A percentile compares a stretch with the other conserved stretches of the same genome.
phyloP scores from a whole-genome alignment of 768 basidiomycete genomes.

The Omphalotus guepiniiformis region DNA sequence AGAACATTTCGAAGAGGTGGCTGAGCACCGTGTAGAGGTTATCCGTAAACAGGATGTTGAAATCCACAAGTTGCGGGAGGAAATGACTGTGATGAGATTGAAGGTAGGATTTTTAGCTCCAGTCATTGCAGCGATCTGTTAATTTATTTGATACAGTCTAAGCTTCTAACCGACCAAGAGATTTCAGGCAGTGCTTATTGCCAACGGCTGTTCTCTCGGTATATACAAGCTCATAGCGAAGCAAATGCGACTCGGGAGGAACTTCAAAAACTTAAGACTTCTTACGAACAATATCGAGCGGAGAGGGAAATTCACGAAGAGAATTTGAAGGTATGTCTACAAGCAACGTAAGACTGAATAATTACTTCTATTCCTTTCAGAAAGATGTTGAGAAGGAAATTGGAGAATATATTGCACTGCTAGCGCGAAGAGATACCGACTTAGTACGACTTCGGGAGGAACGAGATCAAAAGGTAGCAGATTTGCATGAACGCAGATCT shows the following conservation, averaged over 20 bases:
- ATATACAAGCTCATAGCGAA: not conserved
- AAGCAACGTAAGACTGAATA: slow-evolving; percentile 8
- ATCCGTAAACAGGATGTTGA: slow-evolving; percentile 32
- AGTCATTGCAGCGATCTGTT: not conserved
- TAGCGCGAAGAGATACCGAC: slow-evolving; percentile 64
- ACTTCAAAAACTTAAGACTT: slow-evolving; percentile 27
- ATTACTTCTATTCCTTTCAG: slow-evolving; percentile 21
- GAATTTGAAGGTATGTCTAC: slow-evolving; percentile 12
- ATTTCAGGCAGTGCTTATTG: slow-evolving; percentile 1
- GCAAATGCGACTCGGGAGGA: slow-evolving; percentile 29
- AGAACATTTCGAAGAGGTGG: slow-evolving; percentile 35
- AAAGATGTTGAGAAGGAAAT: slow-evolving; percentile 39
- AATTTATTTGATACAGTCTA: not conserved
- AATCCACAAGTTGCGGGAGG: slow-evolving; percentile 44
- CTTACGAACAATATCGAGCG: not conserved
- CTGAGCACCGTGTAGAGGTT: slow-evolving; percentile 26
- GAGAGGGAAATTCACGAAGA: slow-evolving; percentile 3
- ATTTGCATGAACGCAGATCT: slow-evolving; percentile 64
- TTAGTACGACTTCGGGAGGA: slow-evolving; percentile 65
- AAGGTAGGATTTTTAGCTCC: not conserved
- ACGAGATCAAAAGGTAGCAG: slow-evolving; percentile 62
- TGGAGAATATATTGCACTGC: slow-evolving; percentile 59
- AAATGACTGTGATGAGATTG: slow-evolving; percentile 27
- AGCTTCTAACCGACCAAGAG: not conserved
- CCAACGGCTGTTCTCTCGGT: slow-evolving; percentile 6